phyloP scores from a whole-genome alignment of 805 yeast species.

The Huiozyma sinensis region DNA sequence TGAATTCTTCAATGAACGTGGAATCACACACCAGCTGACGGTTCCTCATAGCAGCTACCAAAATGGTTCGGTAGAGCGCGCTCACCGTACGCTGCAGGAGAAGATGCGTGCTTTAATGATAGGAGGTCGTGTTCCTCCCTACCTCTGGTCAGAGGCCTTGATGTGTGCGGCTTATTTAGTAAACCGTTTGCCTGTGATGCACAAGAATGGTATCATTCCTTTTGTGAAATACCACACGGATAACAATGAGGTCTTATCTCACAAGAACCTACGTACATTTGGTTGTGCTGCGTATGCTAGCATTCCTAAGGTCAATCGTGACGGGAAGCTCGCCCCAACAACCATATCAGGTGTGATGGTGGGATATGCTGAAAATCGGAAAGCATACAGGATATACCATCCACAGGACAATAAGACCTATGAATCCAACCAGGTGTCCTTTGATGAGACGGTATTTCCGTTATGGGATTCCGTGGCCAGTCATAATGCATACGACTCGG shows the following conservation, averaged over 20 bases:
- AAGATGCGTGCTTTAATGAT: slow-evolving; percentile 2
- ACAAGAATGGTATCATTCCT: slow-evolving; percentile 1
- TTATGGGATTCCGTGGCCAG: not conserved
- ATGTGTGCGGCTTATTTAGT: slow-evolving; percentile 5
- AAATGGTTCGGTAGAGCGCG: slow-evolving; percentile 10
- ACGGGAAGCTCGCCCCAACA: slow-evolving; percentile 3
- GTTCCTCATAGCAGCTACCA: slow-evolving; percentile 4
- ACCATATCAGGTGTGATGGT: slow-evolving; percentile 2
- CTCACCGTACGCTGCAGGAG: slow-evolving; percentile 7
- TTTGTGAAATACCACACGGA: not conserved
- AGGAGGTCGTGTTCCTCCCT: slow-evolving; percentile 7
- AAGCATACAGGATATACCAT: slow-evolving; percentile 4
- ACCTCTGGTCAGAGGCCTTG: slow-evolving; percentile 13
- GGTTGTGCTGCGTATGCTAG: slow-evolving; percentile 10
- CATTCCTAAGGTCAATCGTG: slow-evolving; percentile 1
- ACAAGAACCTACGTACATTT: slow-evolving; percentile 3
- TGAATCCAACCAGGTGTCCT: slow-evolving; percentile 2
- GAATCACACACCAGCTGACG: slow-evolving; percentile 6
- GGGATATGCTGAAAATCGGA: slow-evolving; percentile 2
- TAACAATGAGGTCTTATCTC: not conserved
- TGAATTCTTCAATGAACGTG: not conserved
- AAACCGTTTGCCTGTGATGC: slow-evolving; percentile 4
- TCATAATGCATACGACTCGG: slow-evolving; percentile 1
- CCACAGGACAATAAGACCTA: not conserved
- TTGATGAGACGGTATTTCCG: slow-evolving; percentile 6